phyloP scores from a whole-genome alignment of 768 basidiomycete species.

The Obba rivulosa region DNA sequence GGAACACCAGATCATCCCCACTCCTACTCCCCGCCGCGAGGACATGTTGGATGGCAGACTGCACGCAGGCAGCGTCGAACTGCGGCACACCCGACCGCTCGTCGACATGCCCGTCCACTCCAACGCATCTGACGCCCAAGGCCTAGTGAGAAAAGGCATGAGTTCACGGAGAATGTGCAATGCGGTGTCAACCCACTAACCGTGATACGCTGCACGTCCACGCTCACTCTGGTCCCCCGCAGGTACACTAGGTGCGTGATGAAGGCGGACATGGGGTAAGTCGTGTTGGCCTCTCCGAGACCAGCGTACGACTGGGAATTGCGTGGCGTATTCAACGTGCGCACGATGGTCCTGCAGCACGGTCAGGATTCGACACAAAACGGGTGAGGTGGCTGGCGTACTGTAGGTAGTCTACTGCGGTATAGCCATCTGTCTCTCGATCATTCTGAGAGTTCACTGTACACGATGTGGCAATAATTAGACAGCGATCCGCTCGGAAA shows the following conservation, averaged over 20 bases:
- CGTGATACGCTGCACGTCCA: slow-evolving; percentile 56
- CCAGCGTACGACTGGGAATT: slow-evolving; percentile 42
- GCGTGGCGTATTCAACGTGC: slow-evolving; percentile 64
- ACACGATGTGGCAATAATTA: slow-evolving; percentile 6
- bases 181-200: slow-evolving; percentile 38
- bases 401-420: slow-evolving; percentile 80
- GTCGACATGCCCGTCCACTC: slow-evolving; percentile 31
- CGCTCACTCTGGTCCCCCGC: slow-evolving; percentile 51
- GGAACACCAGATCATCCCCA: too few species aligned
- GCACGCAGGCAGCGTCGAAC: slow-evolving; percentile 44
- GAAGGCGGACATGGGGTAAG: slow-evolving; percentile 73
- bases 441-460: slow-evolving; percentile 87
- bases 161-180: neutral
- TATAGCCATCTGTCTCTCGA: slow-evolving; percentile 83
- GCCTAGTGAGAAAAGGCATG: slow-evolving; percentile 29
- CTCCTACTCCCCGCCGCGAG: neutral
- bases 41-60: slow-evolving; percentile 35
- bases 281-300: slow-evolving; percentile 52
- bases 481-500: neutral
- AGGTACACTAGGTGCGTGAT: slow-evolving; percentile 83
- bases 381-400: slow-evolving; percentile 26
- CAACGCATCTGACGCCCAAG: slow-evolving; percentile 56
- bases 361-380: slow-evolving; percentile 6
- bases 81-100: slow-evolving; percentile 25
- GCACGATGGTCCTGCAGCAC: slow-evolving; percentile 51